A percentile compares a stretch with the other conserved stretches of the same genome.
These are phyloP conservation scores for Candida bentonensis DNA, from an alignment of 805 yeast genomes.

Conservation along the genomic window DNA sequence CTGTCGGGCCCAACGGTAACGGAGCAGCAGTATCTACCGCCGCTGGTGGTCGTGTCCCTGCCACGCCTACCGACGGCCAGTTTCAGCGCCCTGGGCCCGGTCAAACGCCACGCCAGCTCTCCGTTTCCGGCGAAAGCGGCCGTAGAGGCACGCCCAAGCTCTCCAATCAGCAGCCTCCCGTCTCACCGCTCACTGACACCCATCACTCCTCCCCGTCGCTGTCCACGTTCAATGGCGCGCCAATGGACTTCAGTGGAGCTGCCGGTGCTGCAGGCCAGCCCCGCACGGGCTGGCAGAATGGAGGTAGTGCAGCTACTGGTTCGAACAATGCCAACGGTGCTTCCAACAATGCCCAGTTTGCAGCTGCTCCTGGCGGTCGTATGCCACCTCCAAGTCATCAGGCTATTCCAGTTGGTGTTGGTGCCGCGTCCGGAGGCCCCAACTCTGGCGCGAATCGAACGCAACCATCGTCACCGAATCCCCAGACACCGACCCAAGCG, in stretches of 20 bases:
- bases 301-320: background rate
- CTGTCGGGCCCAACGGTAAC: background rate
- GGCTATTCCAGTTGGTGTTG: background rate
- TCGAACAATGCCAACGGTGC: too few relatives aligned
- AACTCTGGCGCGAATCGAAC: background rate
- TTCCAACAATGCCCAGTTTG: too few relatives aligned
- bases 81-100: background rate
- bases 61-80: background rate
- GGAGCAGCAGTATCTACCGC: background rate
- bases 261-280: background rate
- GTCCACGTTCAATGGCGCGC: background rate
- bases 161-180: background rate
- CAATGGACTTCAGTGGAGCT: background rate
- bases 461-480: background rate
- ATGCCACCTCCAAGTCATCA: constrained; percentile 1
- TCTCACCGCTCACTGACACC: background rate
- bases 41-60: background rate
- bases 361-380: background rate
- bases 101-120: background rate
- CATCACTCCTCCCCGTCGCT: background rate
- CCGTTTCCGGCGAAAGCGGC: background rate
- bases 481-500: background rate
- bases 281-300: background rate
- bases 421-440: background rate
- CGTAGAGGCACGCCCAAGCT: background rate